Evolutionary conservation across 176 grass and related monocot species (phyloP), one percentile per base, ranked within the genome.

Genomic region (Raddia guianensis): DNA sequence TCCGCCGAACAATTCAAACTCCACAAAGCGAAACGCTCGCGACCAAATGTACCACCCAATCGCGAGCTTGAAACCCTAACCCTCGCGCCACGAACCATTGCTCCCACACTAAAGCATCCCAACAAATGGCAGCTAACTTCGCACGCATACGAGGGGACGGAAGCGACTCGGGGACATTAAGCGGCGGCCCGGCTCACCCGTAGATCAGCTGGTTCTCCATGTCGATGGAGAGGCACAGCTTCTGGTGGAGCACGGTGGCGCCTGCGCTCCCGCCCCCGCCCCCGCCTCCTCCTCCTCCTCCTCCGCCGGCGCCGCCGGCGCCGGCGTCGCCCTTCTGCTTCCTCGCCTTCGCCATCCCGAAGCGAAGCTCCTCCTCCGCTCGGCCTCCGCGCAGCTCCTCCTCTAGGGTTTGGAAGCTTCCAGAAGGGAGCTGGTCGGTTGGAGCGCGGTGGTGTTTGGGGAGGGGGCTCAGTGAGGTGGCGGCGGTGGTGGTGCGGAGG

Each of bases 181-280:
- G 82, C 82, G 46, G 72, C 9, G 34, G 64, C 42, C 44, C 44
- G 69, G 58, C 92, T 91, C 91, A 98, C 96, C 96, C 96, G 72
- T 91, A 91, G 69, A 98, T 86, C 84, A 83, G 87, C 82, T 79
- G 86, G 49, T 85, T 91, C 50, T 93, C 92, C 90, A 95, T 89
- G 77, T 98, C 92, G 90, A 98, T 78, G 74, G 96, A 98, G 86
- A 98, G 84, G 88, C 92, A 98, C 3, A 98, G 82, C 79, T 98
- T 98, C 86, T 98, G 96, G 88, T 98, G 96, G 49, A 89, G 88
- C 77, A 95, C 92, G 63, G 91, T 85, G 68, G 73, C 84, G 73
- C 90, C 94, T n/a, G 81, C 85, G 49, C 62, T 79, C 13, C 84
- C 81, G 51, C 73, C 69, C 33, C 59, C 84, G 16, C 81, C 83